Percentiles rank a stretch among this genome's conserved stretches.
These are phyloP conservation scores for Fusarium buharicum DNA, from an alignment of 2,329 filamentous ascomycete genomes.

Conservation along the genomic window DNA sequence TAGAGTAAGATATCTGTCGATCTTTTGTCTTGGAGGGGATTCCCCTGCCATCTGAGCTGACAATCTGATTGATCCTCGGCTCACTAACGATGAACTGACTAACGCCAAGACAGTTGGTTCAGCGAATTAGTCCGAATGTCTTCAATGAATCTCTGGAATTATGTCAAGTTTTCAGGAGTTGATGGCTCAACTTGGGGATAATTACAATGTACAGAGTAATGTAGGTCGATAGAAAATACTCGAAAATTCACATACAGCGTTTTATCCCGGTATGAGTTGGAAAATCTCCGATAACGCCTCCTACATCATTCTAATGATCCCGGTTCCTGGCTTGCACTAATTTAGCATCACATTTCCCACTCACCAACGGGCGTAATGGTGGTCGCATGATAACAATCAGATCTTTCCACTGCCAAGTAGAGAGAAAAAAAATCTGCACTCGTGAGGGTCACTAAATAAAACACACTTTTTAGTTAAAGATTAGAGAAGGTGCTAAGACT, in stretches of 20 bases:
- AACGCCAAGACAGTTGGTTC: conserved; percentile 21
- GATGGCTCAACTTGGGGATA: too few relatives aligned
- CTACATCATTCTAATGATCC: not conserved
- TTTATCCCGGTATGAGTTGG: too few relatives aligned
- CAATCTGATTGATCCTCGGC: conserved; percentile 2
- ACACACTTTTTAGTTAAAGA: too few relatives aligned
- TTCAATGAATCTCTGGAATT: not conserved
- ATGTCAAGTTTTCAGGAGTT: too few relatives aligned
- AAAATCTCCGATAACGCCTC: not conserved
- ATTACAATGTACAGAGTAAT: too few relatives aligned
- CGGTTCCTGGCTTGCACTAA: not conserved
- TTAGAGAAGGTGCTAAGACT: too few relatives aligned
- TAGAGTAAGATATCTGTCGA: conserved; percentile 7
- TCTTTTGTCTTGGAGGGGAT: not conserved
- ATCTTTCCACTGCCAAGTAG: conserved; percentile 5
- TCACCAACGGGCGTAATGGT: not conserved
- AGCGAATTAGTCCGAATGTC: not conserved
- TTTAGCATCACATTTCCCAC: not conserved
- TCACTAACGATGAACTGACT: conserved; percentile 17
- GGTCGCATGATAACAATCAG: conserved; percentile 11
- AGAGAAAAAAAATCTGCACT: not conserved
- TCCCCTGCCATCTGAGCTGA: not conserved
- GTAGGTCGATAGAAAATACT: too few relatives aligned
- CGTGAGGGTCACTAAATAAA: not conserved
- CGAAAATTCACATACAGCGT: too few relatives aligned